Conservation (phyloP, 208 protist species). For the Porcisia deanei region DNA sequence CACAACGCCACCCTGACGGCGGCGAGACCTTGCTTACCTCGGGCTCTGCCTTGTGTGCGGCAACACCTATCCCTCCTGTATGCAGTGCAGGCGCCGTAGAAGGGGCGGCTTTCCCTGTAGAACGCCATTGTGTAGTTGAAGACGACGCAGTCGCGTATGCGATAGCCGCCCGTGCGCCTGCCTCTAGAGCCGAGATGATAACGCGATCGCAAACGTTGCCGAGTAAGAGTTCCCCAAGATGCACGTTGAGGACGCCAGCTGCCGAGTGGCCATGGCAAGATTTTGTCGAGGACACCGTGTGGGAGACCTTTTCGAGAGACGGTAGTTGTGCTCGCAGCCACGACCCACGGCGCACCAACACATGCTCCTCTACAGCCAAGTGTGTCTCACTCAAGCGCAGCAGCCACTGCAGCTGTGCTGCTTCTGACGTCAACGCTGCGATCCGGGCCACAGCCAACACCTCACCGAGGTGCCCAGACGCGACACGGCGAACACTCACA, state of each 20-base stretch:
- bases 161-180: not conserved
- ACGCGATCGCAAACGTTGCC: slow-evolving; percentile 14
- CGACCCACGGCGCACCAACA: slow-evolving; percentile 28
- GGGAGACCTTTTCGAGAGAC: not conserved
- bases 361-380: slow-evolving; percentile 16
- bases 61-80: not conserved
- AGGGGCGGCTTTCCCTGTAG: not conserved
- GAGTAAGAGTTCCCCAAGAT: slow-evolving; percentile 21
- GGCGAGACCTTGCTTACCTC: not conserved
- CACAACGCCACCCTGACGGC: not conserved
- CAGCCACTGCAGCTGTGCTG: slow-evolving; percentile 27
- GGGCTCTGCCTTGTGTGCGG: not conserved
- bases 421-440: not conserved
- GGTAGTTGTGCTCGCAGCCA: slow-evolving; percentile 13
- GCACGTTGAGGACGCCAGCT: not conserved
- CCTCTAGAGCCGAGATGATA: slow-evolving; percentile 1
- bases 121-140: slow-evolving; percentile 5
- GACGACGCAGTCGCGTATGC: not conserved
- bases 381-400: slow-evolving; percentile 23
- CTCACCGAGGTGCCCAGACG: slow-evolving; percentile 4
- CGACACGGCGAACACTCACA: slow-evolving; percentile 4
- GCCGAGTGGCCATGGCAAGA: not conserved
- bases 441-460: slow-evolving; percentile 26
- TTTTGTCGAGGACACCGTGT: not conserved
- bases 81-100: not conserved